These are phyloP conservation scores for Ophiostoma fasciatum DNA, from an alignment of 2,329 filamentous ascomycete genomes.

Conservation along the genomic window DNA sequence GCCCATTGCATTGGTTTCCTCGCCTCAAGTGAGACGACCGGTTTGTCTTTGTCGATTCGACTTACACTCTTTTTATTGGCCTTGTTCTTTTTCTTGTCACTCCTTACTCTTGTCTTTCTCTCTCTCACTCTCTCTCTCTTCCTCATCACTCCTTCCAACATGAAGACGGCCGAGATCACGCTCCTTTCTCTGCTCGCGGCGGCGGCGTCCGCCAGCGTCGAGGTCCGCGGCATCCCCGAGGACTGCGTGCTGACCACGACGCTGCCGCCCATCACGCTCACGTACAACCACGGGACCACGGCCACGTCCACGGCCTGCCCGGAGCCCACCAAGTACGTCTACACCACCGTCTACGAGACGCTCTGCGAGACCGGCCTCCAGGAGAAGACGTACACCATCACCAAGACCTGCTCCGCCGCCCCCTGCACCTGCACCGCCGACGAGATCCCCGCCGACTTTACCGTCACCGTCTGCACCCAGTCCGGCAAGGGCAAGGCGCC, in stretches of 20 bases:
- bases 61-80: background rate
- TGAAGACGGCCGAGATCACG: constrained; percentile 6
- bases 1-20: constrained; percentile 1
- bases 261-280: constrained; percentile 9
- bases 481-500: constrained; percentile 5
- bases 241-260: constrained; percentile 8
- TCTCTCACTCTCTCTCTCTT: background rate
- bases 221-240: background rate
- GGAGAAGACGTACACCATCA: constrained; percentile 12
- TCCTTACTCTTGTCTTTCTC: background rate
- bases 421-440: constrained; percentile 4
- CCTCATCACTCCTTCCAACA: background rate
- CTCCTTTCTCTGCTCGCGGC: constrained; percentile 4
- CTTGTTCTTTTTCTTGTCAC: background rate
- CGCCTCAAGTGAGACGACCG: too few relatives aligned
- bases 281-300: background rate
- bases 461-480: constrained; percentile 9
- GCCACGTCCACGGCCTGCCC: constrained; percentile 4
- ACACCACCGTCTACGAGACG: constrained; percentile 7
- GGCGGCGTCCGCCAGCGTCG: constrained; percentile 1
- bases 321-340: constrained; percentile 6
- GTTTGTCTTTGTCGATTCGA: background rate
- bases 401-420: constrained; percentile 10
- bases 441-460: constrained; percentile 10
- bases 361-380: constrained; percentile 7